Percentiles rank a stretch among this genome's conserved stretches.
These are phyloP conservation scores for Salix exigua DNA, from an alignment of 345 rosid genomes.

Conservation along the genomic window DNA sequence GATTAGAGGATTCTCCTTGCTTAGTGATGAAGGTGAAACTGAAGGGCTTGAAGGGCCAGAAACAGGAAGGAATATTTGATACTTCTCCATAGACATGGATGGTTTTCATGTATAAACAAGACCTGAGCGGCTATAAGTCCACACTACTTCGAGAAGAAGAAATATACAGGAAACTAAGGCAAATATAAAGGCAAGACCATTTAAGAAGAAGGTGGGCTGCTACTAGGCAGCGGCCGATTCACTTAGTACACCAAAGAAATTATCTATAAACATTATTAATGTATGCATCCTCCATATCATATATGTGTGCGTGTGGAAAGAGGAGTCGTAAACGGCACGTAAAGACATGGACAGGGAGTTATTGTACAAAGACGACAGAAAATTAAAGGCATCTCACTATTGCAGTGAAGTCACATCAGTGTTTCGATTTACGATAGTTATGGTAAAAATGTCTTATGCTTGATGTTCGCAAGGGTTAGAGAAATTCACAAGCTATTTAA, in stretches of 20 bases:
- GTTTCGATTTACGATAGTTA: neutral
- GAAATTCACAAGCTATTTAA: neutral
- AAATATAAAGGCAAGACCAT: neutral
- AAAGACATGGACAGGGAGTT: neutral
- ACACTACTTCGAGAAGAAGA: neutral
- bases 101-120: neutral
- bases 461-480: neutral
- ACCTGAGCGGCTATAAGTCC: neutral
- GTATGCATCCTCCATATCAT: neutral
- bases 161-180: neutral
- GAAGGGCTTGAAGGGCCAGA: conserved; percentile 7
- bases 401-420: neutral
- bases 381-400: too few relatives aligned
- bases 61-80: conserved; percentile 11
- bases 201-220: conserved; percentile 33
- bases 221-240: conserved; percentile 16
- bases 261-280: neutral
- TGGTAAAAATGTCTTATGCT: neutral
- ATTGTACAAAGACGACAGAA: neutral
- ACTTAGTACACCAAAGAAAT: neutral
- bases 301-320: neutral
- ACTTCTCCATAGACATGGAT: conserved; percentile 17
- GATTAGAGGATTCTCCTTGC: conserved; percentile 1
- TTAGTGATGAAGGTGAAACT: conserved; percentile 18
- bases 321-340: conserved; percentile 35